Percentiles rank a stretch among this genome's conserved stretches.
Conservation (phyloP, 1,139 yeast genomes). For the Arxiozyma bovina region DNA sequence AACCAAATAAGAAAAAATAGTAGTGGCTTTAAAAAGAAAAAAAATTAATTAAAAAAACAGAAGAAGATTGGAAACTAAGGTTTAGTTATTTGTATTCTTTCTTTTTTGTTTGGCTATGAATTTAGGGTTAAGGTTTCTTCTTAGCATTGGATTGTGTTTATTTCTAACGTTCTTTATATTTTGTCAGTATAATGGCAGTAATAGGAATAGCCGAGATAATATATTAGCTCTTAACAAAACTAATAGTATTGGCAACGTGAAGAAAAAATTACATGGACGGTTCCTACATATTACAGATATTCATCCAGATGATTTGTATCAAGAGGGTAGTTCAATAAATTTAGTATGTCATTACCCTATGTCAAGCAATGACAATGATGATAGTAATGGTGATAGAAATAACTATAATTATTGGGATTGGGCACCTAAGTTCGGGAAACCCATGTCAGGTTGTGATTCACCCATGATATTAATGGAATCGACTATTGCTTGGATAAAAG, state of each 20-base stretch:
- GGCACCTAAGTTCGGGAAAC: constrained; percentile 68
- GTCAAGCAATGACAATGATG: constrained; percentile 7
- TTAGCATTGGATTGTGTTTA: neutral
- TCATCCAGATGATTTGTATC: constrained; percentile 74
- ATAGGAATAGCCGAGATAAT: neutral
- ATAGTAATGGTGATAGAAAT: neutral
- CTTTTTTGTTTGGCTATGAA: neutral
- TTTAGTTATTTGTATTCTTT: too few species aligned
- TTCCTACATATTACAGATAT: constrained; percentile 79
- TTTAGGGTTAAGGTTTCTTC: too few species aligned
- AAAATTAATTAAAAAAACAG: neutral
- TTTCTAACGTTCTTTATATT: neutral
- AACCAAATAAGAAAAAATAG: neutral
- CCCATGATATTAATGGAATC: constrained; percentile 53
- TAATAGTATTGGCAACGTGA: neutral
- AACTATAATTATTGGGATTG: constrained; percentile 9
- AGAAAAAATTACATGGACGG: constrained; percentile 38
- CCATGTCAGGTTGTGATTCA: constrained; percentile 61
- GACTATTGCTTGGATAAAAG: constrained; percentile 58
- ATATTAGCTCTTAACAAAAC: neutral
- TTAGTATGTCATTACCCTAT: constrained; percentile 52
- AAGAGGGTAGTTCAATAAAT: constrained; percentile 42
- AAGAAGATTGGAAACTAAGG: neutral
- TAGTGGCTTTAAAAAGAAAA: neutral
- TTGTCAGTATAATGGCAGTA: neutral